Evolutionary conservation across 148 eudicot species (phyloP), one percentile per base, ranked within the genome.

Genomic region (Amaranthus palmeri): DNA sequence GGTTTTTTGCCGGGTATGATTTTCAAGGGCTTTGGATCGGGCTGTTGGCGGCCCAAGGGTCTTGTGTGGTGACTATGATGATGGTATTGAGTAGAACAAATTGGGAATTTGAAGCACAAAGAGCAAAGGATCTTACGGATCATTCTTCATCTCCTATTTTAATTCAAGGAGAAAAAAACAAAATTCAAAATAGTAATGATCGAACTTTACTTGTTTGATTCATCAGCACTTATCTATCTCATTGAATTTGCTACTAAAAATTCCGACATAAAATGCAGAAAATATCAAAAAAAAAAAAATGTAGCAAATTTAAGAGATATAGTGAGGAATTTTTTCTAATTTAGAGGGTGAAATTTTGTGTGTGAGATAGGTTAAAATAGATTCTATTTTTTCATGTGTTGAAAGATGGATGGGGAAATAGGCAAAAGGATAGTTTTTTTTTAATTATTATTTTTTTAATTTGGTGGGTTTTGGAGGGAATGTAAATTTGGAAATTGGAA

Each of bases 71-170:
- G 43, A 67, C 42, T 2, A 79, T 79, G 82, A 70, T 79, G 82
- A 7, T 74, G 44, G 86, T 87, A 5, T 54, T 89, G 74, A 54
- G 65, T 50, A 48, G 69, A 43, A 89, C 95, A 1, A 79, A 89
- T 61, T 89, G 95, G 93, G 88, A 87, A n/a, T 71, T 72, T 25
- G 80, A 89, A 61, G 85, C 85, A 0, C 68, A 61, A 40, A 81
- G 82, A 65, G 91, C 95, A 3, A 71, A 82, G 17, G 78, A 81
- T 59, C 83, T 89, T 5, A 89, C 95, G 47, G 78, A 65, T 52
- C 68, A 74, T 58, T 0, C 10, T 18, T 42, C 13, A 7, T 6
- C 25, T 43, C 4, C 44, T 59, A 36, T 59, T 47, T 52, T 69
- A n/a, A 4, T 40, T 54, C 41, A 59, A 76, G 43, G 55, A 45